A percentile compares a stretch with the other conserved stretches of the same genome.
Evolutionary conservation across 768 basidiomycete genomes (phyloP).

Genomic region (Agrocybe praecox): DNA sequence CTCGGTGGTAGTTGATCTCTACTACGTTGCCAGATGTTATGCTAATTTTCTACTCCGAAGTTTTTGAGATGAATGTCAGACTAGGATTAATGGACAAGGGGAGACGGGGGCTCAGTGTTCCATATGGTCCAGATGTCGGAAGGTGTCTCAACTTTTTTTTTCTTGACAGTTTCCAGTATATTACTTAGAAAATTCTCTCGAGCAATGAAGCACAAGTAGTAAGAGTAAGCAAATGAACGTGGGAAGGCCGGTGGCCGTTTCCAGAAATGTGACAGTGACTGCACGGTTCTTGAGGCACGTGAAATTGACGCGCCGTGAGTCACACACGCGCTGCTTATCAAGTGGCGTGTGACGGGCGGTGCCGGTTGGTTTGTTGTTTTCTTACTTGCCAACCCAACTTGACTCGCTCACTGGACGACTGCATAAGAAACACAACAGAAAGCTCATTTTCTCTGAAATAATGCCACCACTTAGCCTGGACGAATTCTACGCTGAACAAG

Average conservation of each 20-base stretch:
- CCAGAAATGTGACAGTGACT: neutral
- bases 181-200: neutral
- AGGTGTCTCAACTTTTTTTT: neutral
- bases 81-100: neutral
- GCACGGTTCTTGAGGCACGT: neutral
- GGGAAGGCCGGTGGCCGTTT: no score
- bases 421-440: neutral
- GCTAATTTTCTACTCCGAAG: neutral
- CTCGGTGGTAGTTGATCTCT: neutral
- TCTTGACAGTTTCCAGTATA: neutral
- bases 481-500: conserved; percentile 57
- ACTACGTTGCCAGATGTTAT: neutral
- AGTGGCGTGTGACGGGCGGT: neutral
- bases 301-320: neutral
- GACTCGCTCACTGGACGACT: no score
- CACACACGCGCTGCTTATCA: no score
- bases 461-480: conserved; percentile 37
- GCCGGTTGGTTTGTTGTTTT: neutral
- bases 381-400: neutral
- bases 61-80: neutral
- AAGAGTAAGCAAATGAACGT: no score
- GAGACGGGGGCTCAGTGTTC: neutral
- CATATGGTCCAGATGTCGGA: neutral
- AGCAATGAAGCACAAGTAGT: no score
- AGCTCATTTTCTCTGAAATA: neutral